A percentile compares a stretch with the other conserved stretches of the same genome.
Conservation (phyloP, 2,329 filamentous ascomycete species). For the Sarocladium brachiariae region DNA sequence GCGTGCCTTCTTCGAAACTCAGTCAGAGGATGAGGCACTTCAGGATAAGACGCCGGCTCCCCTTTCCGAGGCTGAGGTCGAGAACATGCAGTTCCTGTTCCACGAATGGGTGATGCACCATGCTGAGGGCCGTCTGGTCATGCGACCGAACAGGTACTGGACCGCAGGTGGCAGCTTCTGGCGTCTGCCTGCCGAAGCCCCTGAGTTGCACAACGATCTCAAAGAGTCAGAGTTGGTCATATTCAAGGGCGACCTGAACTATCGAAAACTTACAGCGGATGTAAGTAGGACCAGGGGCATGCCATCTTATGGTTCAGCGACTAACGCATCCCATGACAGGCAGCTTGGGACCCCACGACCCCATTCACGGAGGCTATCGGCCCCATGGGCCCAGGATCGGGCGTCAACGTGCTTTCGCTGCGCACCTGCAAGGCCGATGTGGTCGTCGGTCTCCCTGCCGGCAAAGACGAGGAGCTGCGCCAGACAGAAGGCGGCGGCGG, state of each 20-base stretch:
- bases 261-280: constrained; percentile 85
- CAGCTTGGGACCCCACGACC: constrained; percentile 75
- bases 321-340: constrained; percentile 17
- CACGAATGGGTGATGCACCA: constrained; percentile 74
- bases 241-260: constrained; percentile 97
- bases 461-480: constrained; percentile 75
- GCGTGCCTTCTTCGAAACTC: constrained; percentile 69
- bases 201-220: constrained; percentile 67
- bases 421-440: constrained; percentile 96
- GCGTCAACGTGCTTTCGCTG: constrained; percentile 76
- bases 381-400: constrained; percentile 73
- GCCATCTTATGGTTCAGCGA: neutral
- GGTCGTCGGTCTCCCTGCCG: constrained; percentile 77
- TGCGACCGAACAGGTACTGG: constrained; percentile 88
- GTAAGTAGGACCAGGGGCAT: constrained; percentile 44
- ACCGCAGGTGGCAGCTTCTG: constrained; percentile 83
- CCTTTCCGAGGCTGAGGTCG: constrained; percentile 60
- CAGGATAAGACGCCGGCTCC: constrained; percentile 51
- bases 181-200: constrained; percentile 66
- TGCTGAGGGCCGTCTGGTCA: constrained; percentile 71
- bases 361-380: constrained; percentile 81
- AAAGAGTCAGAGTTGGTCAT: constrained; percentile 80
- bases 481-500: constrained; percentile 63
- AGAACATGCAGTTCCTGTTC: constrained; percentile 70
- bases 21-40: constrained; percentile 58